Evolutionary conservation across 208 protist genomes (phyloP), one percentile per base, ranked within the genome.

Genomic region (Acanthamoeba castellanii): DNA sequence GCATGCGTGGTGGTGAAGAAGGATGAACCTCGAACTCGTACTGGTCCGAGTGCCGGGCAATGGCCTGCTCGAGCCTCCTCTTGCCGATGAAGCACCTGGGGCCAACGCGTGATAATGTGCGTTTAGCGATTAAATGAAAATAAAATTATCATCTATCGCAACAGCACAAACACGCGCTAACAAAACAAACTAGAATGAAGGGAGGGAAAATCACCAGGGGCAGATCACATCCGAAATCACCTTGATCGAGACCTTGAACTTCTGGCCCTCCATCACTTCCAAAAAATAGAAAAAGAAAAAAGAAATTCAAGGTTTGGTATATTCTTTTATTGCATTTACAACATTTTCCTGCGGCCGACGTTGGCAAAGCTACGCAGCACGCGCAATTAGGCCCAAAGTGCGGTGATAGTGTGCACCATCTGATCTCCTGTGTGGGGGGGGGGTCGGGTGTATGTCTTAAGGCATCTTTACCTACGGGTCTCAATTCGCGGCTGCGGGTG

Each of bases 71-170:
- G 13, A 89, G 57, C 32, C 82, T 59, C 57, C 57, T 89, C 82
- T 89, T 89, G n/a, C 82, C 82, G 22, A 89, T 66, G 82, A 52
- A 89, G 82, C 82, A 89, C 82, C 82, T 89, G 37, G 37, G 37
- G 37, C 2, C 37, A 42, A 42, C 37, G 3, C 37, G 37, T 42
- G 37, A 42, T 42, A 3, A 42, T 42, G 37, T 18, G 50, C 9
- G 50, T 20, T 57, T 57, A 57, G 50, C 50, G 50, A 61, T 61
- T 27, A n/a, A n/a, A 66, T 66, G 59, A 16, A 25, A 64, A 4
- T 70, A 25, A 3, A 32, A 70, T 70, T 14, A 18, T 34, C n/a
- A n/a, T n/a, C n/a, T n/a, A n/a, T 42, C 37, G 37, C 37, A 42
- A 1, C 37, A 42, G 37, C 37, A 42, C 37, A 42, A 42, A 42